phyloP scores from a whole-genome alignment of 176 grass and related monocot species.

The Eragrostis curvula region DNA sequence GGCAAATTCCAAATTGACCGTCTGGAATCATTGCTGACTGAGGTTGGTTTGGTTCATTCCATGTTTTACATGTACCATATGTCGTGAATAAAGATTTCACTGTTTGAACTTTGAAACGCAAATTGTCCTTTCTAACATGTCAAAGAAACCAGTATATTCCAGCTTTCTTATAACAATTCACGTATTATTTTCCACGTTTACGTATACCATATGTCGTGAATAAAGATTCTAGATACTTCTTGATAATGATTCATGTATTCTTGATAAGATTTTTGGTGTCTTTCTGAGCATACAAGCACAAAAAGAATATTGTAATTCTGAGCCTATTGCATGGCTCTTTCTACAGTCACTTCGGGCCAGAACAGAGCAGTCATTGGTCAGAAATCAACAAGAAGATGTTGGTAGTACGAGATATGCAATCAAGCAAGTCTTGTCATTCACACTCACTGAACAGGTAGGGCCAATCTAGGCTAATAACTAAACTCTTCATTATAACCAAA shows the following conservation, averaged over 20 bases:
- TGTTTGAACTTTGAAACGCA: conserved; percentile 1
- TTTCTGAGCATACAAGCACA: conserved; percentile 2
- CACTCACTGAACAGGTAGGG: conserved; percentile 82
- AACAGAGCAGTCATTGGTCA: conserved; percentile 69
- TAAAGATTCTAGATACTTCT: not conserved
- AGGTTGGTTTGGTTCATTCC: conserved; percentile 59
- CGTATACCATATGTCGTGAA: too few species aligned
- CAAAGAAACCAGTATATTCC: conserved; percentile 11
- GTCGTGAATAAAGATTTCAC: conserved; percentile 21
- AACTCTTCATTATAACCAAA: conserved; percentile 21
- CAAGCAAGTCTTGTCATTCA: conserved; percentile 89
- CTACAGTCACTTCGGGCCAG: conserved; percentile 88
- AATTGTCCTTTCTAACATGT: conserved; percentile 17
- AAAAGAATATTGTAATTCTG: not conserved
- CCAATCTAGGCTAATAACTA: conserved; percentile 13
- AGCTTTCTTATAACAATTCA: not conserved
- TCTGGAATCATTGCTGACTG: conserved; percentile 87
- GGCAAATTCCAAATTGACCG: conserved; percentile 90
- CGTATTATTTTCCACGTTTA: not conserved
- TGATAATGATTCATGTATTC: not conserved
- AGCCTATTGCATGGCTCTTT: conserved; percentile 27
- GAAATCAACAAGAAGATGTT: conserved; percentile 53
- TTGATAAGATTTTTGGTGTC: not conserved
- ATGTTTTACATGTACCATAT: not conserved
- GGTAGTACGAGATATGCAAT: conserved; percentile 65